Evolutionary conservation across 106 monocot genomes (phyloP), one percentile per base, ranked within the genome.

Genomic region (Dioscorea zingiberensis): DNA sequence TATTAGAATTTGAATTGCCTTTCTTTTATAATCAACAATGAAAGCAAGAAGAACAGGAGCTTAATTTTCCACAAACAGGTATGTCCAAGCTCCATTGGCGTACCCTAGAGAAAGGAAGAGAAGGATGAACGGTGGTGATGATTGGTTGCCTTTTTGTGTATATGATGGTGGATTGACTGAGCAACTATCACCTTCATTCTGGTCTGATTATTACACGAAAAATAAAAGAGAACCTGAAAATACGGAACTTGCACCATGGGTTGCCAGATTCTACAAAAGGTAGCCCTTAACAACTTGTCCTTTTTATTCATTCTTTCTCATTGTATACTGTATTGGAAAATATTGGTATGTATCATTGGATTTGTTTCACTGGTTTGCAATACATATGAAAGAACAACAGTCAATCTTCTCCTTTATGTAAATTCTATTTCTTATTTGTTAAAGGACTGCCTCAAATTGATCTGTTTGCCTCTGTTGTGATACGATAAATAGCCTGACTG

Each of bases 101-200:
- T 91, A 91, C 60, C 91, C 91, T 19, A 78, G 82, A 73, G 87
- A 87, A 69, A 80, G 86, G 71, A 83, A 70, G 38, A 75, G 87
- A 30, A 83, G 70, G 71, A 91, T 91, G 86, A 91, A 83, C 49
- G 87, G 86, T 16, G 83, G 86, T 26, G 81, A 73, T 55, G 75
- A 81, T 25, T 87, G 86, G 91, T 66, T 91, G 55, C 91, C 91
- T 49, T 91, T 87, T 69, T 91, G 87, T 70, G 60, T 91, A 25
- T 91, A 80, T 64, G 25, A 63, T 59, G 62, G 65, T 25, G 73
- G 76, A 47, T 73, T 87, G 54, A 79, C 75, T 7, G 77, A 80
- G 56, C 69, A 26, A 70, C 51, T 86, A 32, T 72, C 79, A 47
- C 80, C 83, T 63, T 83, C 81, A 27, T 81, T 62, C 54, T 91